phyloP scores from a whole-genome alignment of 179 eudicot genomes.

The Gypsophila paniculata region DNA sequence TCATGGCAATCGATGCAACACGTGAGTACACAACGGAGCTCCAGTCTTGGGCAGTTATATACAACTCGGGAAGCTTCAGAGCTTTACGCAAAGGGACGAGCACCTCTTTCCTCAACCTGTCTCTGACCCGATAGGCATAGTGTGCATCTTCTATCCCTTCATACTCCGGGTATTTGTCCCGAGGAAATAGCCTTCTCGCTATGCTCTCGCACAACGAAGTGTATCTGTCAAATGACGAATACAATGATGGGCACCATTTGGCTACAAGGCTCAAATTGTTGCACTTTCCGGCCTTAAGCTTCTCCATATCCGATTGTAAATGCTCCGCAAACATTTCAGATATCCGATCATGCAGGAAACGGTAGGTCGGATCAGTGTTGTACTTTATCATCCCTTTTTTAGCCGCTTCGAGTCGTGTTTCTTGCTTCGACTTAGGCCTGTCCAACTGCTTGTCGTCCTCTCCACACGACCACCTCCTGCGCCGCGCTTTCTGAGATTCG shows the following conservation, averaged over 20 bases:
- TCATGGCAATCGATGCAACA: slow-evolving; percentile 57
- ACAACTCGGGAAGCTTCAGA: slow-evolving; percentile 47
- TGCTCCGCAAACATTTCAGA: slow-evolving; percentile 21
- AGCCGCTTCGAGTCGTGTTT: slow-evolving; percentile 17
- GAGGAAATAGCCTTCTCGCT: slow-evolving; percentile 42
- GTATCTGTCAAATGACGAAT: slow-evolving; percentile 33
- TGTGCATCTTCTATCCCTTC: slow-evolving; percentile 37
- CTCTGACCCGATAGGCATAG: slow-evolving; percentile 38
- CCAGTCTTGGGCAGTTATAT: slow-evolving; percentile 39
- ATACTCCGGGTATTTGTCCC: slow-evolving; percentile 25
- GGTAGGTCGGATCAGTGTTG: slow-evolving; percentile 17
- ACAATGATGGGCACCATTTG: slow-evolving; percentile 52
- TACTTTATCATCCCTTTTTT: slow-evolving; percentile 13
- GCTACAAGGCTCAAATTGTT: slow-evolving; percentile 24
- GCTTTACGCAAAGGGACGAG: slow-evolving; percentile 40
- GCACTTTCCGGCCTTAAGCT: slow-evolving; percentile 2
- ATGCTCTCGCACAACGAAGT: slow-evolving; percentile 41
- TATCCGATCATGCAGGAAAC: slow-evolving; percentile 19
- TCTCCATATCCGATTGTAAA: slow-evolving; percentile 18
- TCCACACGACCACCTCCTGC: too few species aligned
- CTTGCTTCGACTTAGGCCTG: background rate
- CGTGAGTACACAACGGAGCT: slow-evolving; percentile 32
- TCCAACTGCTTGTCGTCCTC: too few species aligned
- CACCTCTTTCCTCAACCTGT: slow-evolving; percentile 45
- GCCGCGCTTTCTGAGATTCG: background rate